Evolutionary conservation across 2,329 filamentous ascomycete genomes (phyloP).

Genomic region (Fusarium sp.): DNA sequence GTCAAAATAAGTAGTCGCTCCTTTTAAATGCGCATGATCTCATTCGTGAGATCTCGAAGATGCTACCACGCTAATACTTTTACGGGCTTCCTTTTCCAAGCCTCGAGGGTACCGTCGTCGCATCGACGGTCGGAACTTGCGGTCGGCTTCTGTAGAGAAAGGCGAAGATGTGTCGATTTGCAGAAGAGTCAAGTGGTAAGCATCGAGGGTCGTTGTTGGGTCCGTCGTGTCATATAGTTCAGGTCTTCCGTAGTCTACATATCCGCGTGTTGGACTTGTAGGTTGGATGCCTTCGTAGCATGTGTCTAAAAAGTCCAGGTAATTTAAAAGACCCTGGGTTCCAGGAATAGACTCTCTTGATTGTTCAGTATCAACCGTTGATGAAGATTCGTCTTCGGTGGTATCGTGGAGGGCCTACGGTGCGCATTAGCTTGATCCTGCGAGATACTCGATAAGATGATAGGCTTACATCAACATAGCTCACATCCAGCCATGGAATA

Average conservation of each 20-base stretch:
- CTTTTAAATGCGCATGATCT: not conserved
- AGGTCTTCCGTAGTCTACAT: not conserved
- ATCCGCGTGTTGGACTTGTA: not conserved
- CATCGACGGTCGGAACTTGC: not conserved
- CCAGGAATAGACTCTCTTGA: not conserved
- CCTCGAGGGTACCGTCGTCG: not conserved
- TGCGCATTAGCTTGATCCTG: not conserved
- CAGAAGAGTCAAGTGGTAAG: not conserved
- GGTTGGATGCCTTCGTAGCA: not conserved
- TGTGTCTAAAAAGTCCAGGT: not conserved
- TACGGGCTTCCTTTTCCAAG: not conserved
- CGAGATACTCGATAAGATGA: accelerated
- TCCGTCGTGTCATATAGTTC: accelerated
- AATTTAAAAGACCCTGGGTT: not conserved
- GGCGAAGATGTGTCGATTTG: not conserved
- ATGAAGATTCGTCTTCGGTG: not conserved
- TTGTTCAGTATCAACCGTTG: not conserved
- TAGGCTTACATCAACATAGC: not conserved
- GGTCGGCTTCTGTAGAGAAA: not conserved
- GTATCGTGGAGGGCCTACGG: not conserved
- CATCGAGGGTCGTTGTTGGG: not conserved
- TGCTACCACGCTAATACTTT: not conserved
- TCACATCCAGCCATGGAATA: not conserved
- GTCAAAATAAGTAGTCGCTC: not conserved
- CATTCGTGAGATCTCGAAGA: not conserved